Percentiles rank a stretch among this genome's conserved stretches.
Evolutionary conservation across 441 rosid genomes (phyloP).

Genomic region (Croton laevigatus): DNA sequence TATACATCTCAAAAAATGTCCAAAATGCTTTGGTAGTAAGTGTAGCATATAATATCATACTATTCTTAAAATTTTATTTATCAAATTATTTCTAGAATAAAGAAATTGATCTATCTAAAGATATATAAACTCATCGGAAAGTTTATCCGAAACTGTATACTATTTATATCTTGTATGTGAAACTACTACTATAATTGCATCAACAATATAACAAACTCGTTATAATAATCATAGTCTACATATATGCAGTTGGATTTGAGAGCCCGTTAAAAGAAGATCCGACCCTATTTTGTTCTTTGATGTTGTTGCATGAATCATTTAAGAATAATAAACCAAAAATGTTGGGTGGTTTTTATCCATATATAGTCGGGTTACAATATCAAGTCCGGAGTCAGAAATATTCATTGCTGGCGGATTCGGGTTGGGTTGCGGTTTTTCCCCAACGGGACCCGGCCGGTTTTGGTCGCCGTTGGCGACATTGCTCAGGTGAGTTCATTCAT

Average conservation of each 20-base stretch:
- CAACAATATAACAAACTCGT: no score
- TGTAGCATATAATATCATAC: no score
- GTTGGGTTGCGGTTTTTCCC: conserved; percentile 48
- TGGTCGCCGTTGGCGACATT: conserved; percentile 68
- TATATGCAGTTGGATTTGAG: conserved; percentile 47
- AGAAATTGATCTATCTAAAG: no score
- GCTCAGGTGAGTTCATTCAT: conserved; percentile 47
- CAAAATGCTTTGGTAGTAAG: no score
- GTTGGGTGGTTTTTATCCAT: conserved; percentile 67
- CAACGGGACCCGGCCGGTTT: conserved; percentile 52
- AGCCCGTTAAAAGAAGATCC: conserved; percentile 48
- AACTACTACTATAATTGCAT: no score
- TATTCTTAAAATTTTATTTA: no score
- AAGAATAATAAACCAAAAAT: conserved; percentile 31
- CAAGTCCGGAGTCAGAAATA: conserved; percentile 50
- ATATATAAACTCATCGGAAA: no score
- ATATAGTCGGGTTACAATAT: conserved; percentile 58
- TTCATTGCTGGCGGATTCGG: conserved; percentile 50
- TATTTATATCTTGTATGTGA: no score
- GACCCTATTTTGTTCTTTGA: conserved; percentile 41
- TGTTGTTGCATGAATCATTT: conserved; percentile 43
- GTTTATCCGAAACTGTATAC: no score
- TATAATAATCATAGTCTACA: no score
- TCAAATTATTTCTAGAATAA: no score
- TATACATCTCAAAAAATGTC: no score